A percentile compares a stretch with the other conserved stretches of the same genome.
phyloP scores from a whole-genome alignment of 352 stramenopile genomes.

The Pythium folliculosum region DNA sequence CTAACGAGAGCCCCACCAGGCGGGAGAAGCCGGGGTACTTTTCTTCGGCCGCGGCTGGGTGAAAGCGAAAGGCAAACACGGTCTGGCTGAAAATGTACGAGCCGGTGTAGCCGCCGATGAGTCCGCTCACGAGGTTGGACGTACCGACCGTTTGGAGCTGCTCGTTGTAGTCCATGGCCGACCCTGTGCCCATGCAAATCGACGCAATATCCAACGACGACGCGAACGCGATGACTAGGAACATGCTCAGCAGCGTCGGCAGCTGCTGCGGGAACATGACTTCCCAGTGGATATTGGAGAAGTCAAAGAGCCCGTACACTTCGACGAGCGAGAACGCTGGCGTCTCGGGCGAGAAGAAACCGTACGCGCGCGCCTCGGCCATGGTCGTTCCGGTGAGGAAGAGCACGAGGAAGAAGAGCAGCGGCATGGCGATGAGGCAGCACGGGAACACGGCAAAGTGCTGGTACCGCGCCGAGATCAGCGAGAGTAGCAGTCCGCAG shows the following conservation, averaged over 20 bases:
- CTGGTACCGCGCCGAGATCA: constrained; percentile 63
- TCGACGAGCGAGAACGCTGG: constrained; percentile 36
- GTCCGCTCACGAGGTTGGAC: constrained; percentile 89
- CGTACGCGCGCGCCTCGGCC: constrained; percentile 82
- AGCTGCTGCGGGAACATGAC: constrained; percentile 71
- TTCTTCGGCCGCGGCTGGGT: constrained; percentile 42
- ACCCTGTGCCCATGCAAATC: constrained; percentile 93
- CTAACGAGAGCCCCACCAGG: constrained; percentile 64
- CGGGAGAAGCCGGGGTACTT: constrained; percentile 52
- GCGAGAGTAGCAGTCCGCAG: constrained; percentile 69
- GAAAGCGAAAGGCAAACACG: constrained; percentile 82
- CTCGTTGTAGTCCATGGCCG: constrained; percentile 92
- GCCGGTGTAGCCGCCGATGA: constrained; percentile 85
- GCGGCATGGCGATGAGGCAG: constrained; percentile 49
- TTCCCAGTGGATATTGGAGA: constrained; percentile 73
- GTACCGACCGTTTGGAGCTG: constrained; percentile 94
- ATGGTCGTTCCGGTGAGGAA: constrained; percentile 69
- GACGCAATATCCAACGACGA: constrained; percentile 94
- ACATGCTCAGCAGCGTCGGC: constrained; percentile 88
- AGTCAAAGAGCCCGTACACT: constrained; percentile 72
- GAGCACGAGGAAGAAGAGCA: constrained; percentile 89
- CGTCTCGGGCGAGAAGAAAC: constrained; percentile 75
- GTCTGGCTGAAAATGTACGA: constrained; percentile 95
- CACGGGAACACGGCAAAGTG: constrained; percentile 70
- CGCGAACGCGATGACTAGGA: constrained; percentile 95